Base-by-base conservation (phyloP, 2,329 filamentous ascomycete species). In the Stemphylium lycopersici region DNA sequence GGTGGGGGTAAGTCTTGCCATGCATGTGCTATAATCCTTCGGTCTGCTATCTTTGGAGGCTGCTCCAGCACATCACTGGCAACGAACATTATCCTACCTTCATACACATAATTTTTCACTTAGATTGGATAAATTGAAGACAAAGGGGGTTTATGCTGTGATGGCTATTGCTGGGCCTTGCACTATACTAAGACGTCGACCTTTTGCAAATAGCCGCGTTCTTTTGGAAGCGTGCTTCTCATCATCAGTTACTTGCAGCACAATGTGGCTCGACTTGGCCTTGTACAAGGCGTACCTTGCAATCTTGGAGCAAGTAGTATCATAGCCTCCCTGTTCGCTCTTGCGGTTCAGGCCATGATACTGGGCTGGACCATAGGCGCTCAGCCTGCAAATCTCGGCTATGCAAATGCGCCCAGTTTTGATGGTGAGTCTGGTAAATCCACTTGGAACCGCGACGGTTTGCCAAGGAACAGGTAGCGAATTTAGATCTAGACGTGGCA, bases 101-200 rank as follows among this genome's bases (percentile, higher is more conserved):
- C 16, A 63, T 55, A 11, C 56, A 57, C 29, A 42, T 53, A 4
- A 47, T 55, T 11, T 29, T 57, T 13, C 33, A 63, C 18, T 22
- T 18, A 16, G 49, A 37, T 12, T 61, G 55, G 61, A 7, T 13
- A 3, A 51, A 58, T 26, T 22, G 54, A 4, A 41, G 24, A 6
- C 7, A 32, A 20, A 61, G 55, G 16, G 56, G 46, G 43, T 42
- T 50, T 16, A 29, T 16, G 1, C 44, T 63, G 3, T 42, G 26
- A 3, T 61, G 55, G 55, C 52, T 61, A 11, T 22, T 63, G 15
- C 61, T 58, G 2, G 47, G 53, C 8, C 56, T 59, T 16, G 58
- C 59, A n/a, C 56, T 26, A 6, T 56, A 59, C 44, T 52, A 61
- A 11, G 58, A 61, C 13, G 48, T 53, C 39, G 58, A 63, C n/a